Percentiles rank a stretch among this genome's conserved stretches.
Conservation (phyloP, 768 basidiomycete species). For the Leccinum variicolor region DNA sequence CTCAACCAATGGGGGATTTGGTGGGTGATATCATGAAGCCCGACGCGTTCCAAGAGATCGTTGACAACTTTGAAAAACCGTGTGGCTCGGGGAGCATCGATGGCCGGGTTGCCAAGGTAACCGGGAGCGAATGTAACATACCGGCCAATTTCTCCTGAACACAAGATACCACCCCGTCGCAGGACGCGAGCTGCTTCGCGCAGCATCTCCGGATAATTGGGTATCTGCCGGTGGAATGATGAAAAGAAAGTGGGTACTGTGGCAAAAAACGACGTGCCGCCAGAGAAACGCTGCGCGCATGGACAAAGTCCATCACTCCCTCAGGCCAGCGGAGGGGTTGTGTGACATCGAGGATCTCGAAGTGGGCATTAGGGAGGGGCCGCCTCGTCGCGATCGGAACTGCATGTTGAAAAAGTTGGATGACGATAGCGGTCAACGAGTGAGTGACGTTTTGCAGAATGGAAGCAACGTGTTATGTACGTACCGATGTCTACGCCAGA, state of each 20-base stretch:
- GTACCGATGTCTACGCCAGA: conserved; percentile 75
- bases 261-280: conserved; percentile 44
- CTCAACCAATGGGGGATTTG: conserved; percentile 38
- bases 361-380: conserved; percentile 57
- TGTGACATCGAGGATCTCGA: conserved; percentile 66
- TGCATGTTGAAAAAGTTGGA: conserved; percentile 27
- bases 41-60: conserved; percentile 33
- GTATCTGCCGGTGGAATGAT: conserved; percentile 41
- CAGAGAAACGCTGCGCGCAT: conserved; percentile 58
- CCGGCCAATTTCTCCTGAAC: conserved; percentile 60
- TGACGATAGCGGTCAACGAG: conserved; percentile 3
- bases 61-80: conserved; percentile 41
- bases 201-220: conserved; percentile 50
- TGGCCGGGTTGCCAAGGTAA: conserved; percentile 23
- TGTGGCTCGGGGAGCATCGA: conserved; percentile 24
- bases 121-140: conserved; percentile 38
- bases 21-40: conserved; percentile 38
- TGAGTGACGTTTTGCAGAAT: conserved; percentile 9
- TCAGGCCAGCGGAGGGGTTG: conserved; percentile 47
- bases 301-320: conserved; percentile 62
- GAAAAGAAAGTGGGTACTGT: conserved; percentile 8
- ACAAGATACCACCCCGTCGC: conserved; percentile 66
- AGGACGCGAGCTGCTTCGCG: conserved; percentile 61
- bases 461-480: conserved; percentile 21
- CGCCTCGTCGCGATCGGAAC: conserved; percentile 71